These are phyloP conservation scores for Penicillium sp. DNA, from an alignment of 2,329 filamentous ascomycete genomes.

Conservation along the genomic window DNA sequence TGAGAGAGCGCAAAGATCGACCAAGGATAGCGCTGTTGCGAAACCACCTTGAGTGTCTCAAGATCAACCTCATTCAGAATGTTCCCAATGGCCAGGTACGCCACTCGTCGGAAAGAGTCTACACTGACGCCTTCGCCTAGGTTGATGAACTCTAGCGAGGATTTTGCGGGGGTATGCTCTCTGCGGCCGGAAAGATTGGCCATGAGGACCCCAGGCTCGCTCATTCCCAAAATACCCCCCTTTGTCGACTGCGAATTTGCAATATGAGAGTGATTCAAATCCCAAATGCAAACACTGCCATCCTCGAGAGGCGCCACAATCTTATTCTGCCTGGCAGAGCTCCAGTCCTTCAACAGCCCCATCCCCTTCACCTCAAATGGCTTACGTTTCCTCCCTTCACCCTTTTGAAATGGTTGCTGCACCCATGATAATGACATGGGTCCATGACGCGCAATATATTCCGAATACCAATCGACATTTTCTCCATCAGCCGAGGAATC, in stretches of 20 bases:
- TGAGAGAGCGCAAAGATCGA: constrained; percentile 80
- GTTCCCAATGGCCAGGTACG: constrained; percentile 80
- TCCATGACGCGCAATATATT: constrained; percentile 82
- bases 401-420: constrained; percentile 58
- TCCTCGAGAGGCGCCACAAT: constrained; percentile 82
- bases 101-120: constrained; percentile 68
- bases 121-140: constrained; percentile 84
- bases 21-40: constrained; percentile 74
- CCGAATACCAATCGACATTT: constrained; percentile 79
- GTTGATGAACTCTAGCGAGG: constrained; percentile 42
- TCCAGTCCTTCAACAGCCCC: constrained; percentile 65
- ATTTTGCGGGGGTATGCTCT: constrained; percentile 30
- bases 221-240: constrained; percentile 66
- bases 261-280: constrained; percentile 58
- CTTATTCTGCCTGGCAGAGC: constrained; percentile 58
- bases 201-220: constrained; percentile 69
- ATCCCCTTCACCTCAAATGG: constrained; percentile 72
- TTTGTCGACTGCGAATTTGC: constrained; percentile 46
- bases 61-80: constrained; percentile 82
- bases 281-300: constrained; percentile 86
- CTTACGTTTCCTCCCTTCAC: constrained; percentile 42
- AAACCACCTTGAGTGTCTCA: constrained; percentile 69
- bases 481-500: constrained; percentile 77
- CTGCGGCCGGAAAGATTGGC: constrained; percentile 69
- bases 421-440: constrained; percentile 78